These are phyloP conservation scores for Phytophthora cactorum DNA, from an alignment of 352 stramenopile species.

Conservation along the genomic window DNA sequence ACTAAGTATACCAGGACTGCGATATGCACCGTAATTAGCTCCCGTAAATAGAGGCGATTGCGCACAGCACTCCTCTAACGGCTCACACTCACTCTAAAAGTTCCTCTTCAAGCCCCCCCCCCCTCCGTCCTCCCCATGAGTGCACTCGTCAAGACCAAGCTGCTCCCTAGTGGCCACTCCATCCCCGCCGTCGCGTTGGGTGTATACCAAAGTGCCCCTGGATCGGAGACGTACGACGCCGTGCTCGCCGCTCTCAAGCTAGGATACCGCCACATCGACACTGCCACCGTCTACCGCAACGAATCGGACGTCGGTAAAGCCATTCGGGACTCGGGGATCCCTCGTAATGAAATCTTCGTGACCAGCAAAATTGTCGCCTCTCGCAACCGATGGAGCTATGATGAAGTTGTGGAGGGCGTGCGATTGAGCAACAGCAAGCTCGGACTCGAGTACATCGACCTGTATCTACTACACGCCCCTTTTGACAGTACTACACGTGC, in stretches of 20 bases:
- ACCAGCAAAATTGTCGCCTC: slow-evolving; percentile 73
- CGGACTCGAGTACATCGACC: slow-evolving; percentile 79
- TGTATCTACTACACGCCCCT: slow-evolving; percentile 81
- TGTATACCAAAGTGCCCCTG: slow-evolving; percentile 60
- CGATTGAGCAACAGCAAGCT: slow-evolving; percentile 62
- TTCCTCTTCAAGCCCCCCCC: not conserved
- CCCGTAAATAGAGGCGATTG: no score
- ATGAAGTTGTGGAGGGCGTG: slow-evolving; percentile 65
- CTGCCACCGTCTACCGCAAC: slow-evolving; percentile 89
- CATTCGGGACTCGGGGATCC: slow-evolving; percentile 75
- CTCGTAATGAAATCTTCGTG: slow-evolving; percentile 81
- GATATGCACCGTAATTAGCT: no score
- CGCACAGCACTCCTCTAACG: no score
- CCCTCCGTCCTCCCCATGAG: slow-evolving; percentile 12
- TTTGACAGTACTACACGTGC: slow-evolving; percentile 50
- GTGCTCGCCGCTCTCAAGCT: slow-evolving; percentile 63
- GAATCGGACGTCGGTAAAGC: slow-evolving; percentile 82
- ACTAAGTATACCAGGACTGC: no score
- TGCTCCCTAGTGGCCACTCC: slow-evolving; percentile 46
- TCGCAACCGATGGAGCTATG: slow-evolving; percentile 59
- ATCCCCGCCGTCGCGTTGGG: slow-evolving; percentile 61
- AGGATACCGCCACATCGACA: slow-evolving; percentile 92
- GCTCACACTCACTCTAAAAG: no score
- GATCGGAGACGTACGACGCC: slow-evolving; percentile 62
- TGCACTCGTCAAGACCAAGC: slow-evolving; percentile 36